Percentiles rank a stretch among this genome's conserved stretches.
These are phyloP conservation scores for Carex arenaria DNA, from an alignment of 202 grass and related monocot genomes.

Conservation along the genomic window DNA sequence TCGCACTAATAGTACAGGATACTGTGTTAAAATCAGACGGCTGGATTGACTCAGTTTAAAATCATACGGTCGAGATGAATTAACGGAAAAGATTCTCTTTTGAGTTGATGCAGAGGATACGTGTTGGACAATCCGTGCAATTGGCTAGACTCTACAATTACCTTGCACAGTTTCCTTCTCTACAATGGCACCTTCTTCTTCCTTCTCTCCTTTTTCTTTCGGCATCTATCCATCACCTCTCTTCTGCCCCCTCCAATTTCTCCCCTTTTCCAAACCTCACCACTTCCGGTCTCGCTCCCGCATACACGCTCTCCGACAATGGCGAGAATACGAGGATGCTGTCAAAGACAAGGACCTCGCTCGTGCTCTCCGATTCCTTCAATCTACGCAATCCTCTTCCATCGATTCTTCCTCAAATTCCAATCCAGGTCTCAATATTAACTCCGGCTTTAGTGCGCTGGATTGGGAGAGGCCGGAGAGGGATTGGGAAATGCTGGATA, in stretches of 20 bases:
- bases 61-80: no score
- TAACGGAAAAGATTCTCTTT: no score
- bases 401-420: conserved; percentile 13
- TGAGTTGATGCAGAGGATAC: no score
- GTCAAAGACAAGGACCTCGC: conserved; percentile 78
- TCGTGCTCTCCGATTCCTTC: conserved; percentile 73
- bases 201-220: conserved; percentile 10
- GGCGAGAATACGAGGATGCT: conserved; percentile 92
- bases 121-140: no score
- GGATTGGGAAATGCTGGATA: conserved; percentile 89
- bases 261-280: not conserved
- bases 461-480: conserved; percentile 36
- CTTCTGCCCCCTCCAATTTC: not conserved
- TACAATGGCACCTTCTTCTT: conserved; percentile 36
- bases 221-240: not conserved
- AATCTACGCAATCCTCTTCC: conserved; percentile 39
- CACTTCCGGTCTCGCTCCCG: conserved; percentile 19
- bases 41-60: no score
- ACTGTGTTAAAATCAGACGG: no score
- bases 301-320: conserved; percentile 56
- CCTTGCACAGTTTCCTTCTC: not conserved
- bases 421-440: not conserved
- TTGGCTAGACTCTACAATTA: not conserved
- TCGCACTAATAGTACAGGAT: no score
- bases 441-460: not conserved